Base-by-base conservation (phyloP, 805 yeast species). In the Tetrapisispora phaffii region DNA sequence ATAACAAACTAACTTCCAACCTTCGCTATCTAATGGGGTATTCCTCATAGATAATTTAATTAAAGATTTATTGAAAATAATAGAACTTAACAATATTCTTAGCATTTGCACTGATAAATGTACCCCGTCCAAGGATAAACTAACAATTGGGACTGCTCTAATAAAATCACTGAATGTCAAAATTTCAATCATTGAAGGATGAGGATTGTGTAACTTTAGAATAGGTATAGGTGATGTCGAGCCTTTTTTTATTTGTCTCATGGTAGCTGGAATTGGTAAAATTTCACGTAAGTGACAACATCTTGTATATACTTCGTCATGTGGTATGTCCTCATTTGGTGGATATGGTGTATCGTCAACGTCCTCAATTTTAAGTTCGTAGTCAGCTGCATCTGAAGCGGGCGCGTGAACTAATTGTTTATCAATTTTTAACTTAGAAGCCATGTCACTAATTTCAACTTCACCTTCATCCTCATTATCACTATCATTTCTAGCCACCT, bases 211-310 rank as follows among this genome's bases (percentile, higher is more conserved):
- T 49, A 90, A 61, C 54, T 83, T 89, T 44, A 89, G 59, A 12
- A 79, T 54, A 1, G 93, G 81, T n/a, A 89, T 68, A 1, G 96
- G 95, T n/a, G 85, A 84, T 42, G 79, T 74, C 1, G 89, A 77
- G 1, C 89, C 93, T 9, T 67, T 56, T 56, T 80, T 80, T 49
- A 89, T 73, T 60, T 86, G 95, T 57, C 82, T 84, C 56, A 85
- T 59, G 6, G 89, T 86, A 1, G 95, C 94, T 1, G 95, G 93
- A 44, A 89, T 87, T 0, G 97, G 97, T 47, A 89, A 63, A 42
- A 89, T 89, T 58, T 89, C 97, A 45, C 97, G 71, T 49, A 89
- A 66, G 63, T 89, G 97, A 56, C 97, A 89, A 61, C 97, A 89
- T 52, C 97, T 72, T 0, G 96, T 85, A 64, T 89, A 89, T 58